phyloP scores from a whole-genome alignment of 768 basidiomycete species.

The Boletus insuetus region DNA sequence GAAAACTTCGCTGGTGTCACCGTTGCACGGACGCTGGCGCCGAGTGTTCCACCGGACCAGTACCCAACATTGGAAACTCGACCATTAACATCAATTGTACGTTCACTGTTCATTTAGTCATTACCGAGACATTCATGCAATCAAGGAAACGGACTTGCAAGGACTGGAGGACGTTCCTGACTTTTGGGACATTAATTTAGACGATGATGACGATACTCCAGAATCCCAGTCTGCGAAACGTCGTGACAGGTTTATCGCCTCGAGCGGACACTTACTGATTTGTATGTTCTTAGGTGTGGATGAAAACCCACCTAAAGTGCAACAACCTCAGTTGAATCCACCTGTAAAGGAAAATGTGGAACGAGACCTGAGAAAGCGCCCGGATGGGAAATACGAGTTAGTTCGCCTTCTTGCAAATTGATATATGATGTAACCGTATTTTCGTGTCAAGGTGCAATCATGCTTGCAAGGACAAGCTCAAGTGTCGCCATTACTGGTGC shows the following conservation, averaged over 20 bases:
- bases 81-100: conserved; percentile 59
- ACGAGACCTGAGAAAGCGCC: conserved; percentile 38
- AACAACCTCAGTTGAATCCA: conserved; percentile 1
- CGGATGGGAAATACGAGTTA: conserved; percentile 66
- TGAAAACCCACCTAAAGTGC: not conserved
- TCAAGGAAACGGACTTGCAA: conserved; percentile 62
- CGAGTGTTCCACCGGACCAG: conserved; percentile 47
- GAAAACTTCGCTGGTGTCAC: conserved; percentile 73
- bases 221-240: conserved; percentile 27
- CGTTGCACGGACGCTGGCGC: conserved; percentile 53
- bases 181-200: conserved; percentile 55
- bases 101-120: conserved; percentile 5
- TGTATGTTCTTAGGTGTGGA: not conserved
- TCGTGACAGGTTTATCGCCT: conserved; percentile 15
- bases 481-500: conserved; percentile 74
- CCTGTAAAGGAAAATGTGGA: conserved; percentile 3
- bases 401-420: conserved; percentile 12
- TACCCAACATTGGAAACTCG: conserved; percentile 74
- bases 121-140: conserved; percentile 3
- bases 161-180: conserved; percentile 67
- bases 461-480: conserved; percentile 70
- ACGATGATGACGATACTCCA: conserved; percentile 25
- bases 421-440: not conserved
- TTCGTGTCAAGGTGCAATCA: conserved; percentile 64
- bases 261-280: not conserved